phyloP scores from a whole-genome alignment of 352 stramenopile species.

The Phytophthora pistaciae region DNA sequence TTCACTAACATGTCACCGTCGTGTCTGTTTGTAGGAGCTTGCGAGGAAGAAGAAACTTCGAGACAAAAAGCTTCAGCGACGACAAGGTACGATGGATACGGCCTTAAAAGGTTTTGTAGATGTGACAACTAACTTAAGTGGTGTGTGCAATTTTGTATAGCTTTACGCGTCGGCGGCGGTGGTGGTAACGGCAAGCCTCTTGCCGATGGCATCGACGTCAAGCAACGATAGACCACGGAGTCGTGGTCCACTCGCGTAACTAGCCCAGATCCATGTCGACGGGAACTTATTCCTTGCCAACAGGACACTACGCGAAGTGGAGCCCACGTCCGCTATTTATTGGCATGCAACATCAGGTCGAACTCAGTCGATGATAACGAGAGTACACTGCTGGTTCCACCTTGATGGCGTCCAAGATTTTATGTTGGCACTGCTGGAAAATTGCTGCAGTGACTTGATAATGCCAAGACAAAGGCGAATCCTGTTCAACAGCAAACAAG shows the following conservation, averaged over 20 bases:
- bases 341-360: conserved; percentile 23
- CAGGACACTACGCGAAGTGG: conserved; percentile 13
- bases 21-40: conserved; percentile 49
- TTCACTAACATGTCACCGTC: background rate
- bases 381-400: conserved; percentile 15
- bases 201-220: conserved; percentile 20
- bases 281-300: background rate
- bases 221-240: conserved; percentile 43
- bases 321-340: conserved; percentile 44
- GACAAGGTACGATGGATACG: conserved; percentile 49
- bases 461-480: background rate
- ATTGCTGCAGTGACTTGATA: background rate
- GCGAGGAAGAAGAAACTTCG: conserved; percentile 79
- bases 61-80: conserved; percentile 74
- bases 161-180: conserved; percentile 33
- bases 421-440: background rate
- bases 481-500: too few species aligned
- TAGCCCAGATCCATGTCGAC: background rate
- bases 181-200: conserved; percentile 38
- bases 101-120: background rate
- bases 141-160: conserved; percentile 8
- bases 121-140: conserved; percentile 2
- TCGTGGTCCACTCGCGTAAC: conserved; percentile 8
- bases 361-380: conserved; percentile 18
- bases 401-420: background rate